Evolutionary conservation across 495 filamentous ascomycete genomes (phyloP).

Genomic region (Penicillium maclennaniae): DNA sequence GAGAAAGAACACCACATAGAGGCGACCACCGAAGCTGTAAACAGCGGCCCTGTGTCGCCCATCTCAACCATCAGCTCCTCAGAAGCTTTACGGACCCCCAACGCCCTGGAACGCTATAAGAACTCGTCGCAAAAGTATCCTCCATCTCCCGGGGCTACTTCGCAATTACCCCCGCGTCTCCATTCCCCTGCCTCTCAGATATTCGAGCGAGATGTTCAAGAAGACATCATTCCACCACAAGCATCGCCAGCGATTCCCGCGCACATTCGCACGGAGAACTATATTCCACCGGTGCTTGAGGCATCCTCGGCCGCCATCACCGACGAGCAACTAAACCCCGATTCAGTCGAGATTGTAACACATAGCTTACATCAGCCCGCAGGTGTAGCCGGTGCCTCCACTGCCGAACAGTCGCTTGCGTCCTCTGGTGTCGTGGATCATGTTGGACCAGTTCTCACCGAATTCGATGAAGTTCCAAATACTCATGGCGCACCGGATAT

Average conservation of each 20-base stretch:
- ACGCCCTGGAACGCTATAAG: conserved; percentile 24
- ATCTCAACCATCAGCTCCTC: conserved; percentile 36
- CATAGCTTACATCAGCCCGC: conserved; percentile 74
- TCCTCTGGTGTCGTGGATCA: conserved; percentile 46
- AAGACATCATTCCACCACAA: conserved; percentile 59
- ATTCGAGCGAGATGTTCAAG: conserved; percentile 91
- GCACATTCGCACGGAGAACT: conserved; percentile 87
- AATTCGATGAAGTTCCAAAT: conserved; percentile 57
- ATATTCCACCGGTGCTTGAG: conserved; percentile 86
- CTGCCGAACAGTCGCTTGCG: conserved; percentile 28
- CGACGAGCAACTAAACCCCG: conserved; percentile 47
- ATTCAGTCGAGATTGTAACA: conserved; percentile 84
- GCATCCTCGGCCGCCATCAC: conserved; percentile 87
- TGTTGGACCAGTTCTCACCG: conserved; percentile 46
- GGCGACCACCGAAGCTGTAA: conserved; percentile 2
- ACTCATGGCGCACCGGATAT: conserved; percentile 55
- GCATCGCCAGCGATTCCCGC: conserved; percentile 66
- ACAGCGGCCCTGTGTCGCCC: conserved; percentile 17
- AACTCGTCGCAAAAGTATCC: conserved; percentile 33
- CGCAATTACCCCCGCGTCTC: conserved; percentile 55
- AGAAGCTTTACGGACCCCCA: conserved; percentile 29
- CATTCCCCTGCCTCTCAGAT: conserved; percentile 75
- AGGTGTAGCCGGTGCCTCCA: conserved; percentile 50
- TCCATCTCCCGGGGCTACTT: conserved; percentile 46
- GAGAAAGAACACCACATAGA: conserved; percentile 10